A percentile compares a stretch with the other conserved stretches of the same genome.
Conservation (phyloP, 2,329 filamentous ascomycete genomes). For the Epicoccum sorghinum region DNA sequence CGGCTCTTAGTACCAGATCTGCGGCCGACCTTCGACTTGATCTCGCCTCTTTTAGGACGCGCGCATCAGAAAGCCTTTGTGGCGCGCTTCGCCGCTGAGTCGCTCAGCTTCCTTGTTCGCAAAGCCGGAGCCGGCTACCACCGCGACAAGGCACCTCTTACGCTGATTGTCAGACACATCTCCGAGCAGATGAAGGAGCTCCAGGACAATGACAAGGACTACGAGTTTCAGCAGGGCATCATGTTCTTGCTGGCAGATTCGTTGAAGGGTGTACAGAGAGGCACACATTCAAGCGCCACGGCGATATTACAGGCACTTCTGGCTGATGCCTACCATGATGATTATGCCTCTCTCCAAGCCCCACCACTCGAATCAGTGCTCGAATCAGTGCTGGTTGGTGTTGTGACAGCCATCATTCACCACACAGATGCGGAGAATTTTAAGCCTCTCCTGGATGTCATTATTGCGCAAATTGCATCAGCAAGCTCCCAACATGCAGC, state of each 20-base stretch:
- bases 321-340: conserved; percentile 31
- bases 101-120: conserved; percentile 89
- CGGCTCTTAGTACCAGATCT: conserved; percentile 85
- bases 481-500: conserved; percentile 48
- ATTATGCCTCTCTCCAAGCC: conserved; percentile 51
- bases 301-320: conserved; percentile 61
- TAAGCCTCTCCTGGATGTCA: conserved; percentile 66
- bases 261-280: conserved; percentile 65
- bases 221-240: conserved; percentile 81
- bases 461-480: conserved; percentile 55
- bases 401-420: conserved; percentile 82
- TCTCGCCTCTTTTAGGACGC: conserved; percentile 84
- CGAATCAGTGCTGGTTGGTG: conserved; percentile 71
- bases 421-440: conserved; percentile 79
- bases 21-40: conserved; percentile 79
- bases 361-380: conserved; percentile 62
- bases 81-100: conserved; percentile 90
- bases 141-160: conserved; percentile 71
- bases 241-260: conserved; percentile 94
- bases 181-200: conserved; percentile 69
- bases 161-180: conserved; percentile 73
- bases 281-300: conserved; percentile 63
- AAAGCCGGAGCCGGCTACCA: conserved; percentile 82
- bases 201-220: conserved; percentile 62
- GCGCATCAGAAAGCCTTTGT: conserved; percentile 83